Conservation (phyloP, 2,329 filamentous ascomycete genomes). For the Hymenoscyphus fructigenus region DNA sequence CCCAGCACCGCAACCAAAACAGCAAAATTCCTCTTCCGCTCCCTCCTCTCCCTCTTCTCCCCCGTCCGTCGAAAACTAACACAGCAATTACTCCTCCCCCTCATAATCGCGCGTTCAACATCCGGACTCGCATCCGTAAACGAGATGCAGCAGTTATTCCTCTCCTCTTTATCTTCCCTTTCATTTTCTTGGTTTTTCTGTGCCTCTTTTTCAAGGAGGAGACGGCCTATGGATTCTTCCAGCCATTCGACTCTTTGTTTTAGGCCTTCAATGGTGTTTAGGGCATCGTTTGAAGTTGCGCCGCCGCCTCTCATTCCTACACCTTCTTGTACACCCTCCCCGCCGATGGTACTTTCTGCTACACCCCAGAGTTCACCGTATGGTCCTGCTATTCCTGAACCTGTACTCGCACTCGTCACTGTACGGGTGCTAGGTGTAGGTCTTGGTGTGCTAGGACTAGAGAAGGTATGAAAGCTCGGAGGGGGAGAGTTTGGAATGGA, state of each 20-base stretch:
- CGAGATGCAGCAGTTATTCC: conserved; percentile 30
- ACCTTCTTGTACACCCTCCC: neutral
- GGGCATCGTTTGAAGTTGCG: conserved; percentile 27
- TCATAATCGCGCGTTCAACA: conserved; percentile 23
- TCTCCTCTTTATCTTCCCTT: neutral
- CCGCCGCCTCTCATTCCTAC: neutral
- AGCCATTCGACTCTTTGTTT: conserved; percentile 31
- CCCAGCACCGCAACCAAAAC: neutral
- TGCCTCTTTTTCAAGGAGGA: conserved; percentile 22
- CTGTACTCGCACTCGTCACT: conserved; percentile 9
- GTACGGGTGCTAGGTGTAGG: conserved; percentile 23
- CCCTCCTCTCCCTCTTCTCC: conserved; percentile 2
- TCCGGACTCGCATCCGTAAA: conserved; percentile 30
- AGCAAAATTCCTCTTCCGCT: conserved; percentile 1
- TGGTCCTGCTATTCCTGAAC: conserved; percentile 9
- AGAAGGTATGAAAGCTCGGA: conserved; percentile 29
- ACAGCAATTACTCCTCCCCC: conserved; percentile 27
- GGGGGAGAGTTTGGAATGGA: conserved; percentile 31
- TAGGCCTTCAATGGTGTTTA: conserved; percentile 26
- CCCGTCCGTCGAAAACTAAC: conserved; percentile 19
- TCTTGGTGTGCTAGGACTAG: conserved; percentile 25
- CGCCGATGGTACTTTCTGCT: conserved; percentile 25
- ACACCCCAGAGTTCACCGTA: conserved; percentile 30
- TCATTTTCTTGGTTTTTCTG: neutral
- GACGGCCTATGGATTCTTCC: conserved; percentile 31